Evolutionary conservation across 2,329 filamentous ascomycete species (phyloP).

Genomic region (Ophiognomonia clavigignenti-juglandacearum): DNA sequence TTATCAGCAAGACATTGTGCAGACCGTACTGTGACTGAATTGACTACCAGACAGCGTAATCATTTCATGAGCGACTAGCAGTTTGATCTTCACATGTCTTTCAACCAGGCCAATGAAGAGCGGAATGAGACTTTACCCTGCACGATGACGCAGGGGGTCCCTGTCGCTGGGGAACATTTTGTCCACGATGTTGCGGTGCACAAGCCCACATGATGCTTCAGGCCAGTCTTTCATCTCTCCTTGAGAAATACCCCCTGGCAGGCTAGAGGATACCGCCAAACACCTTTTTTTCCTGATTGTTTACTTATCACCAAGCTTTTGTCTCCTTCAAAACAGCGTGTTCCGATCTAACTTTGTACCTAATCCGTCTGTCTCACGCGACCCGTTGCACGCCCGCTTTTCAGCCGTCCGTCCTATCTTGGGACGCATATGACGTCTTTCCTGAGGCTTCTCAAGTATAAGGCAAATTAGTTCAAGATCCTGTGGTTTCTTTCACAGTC

Average conservation of each 20-base stretch:
- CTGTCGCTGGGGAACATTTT: too few species aligned
- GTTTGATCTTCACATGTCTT: constrained; percentile 14
- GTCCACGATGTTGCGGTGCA: too few species aligned
- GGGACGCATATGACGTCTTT: neutral
- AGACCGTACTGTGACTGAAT: too few species aligned
- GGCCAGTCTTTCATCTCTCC: too few species aligned
- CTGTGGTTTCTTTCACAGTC: neutral
- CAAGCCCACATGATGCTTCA: too few species aligned
- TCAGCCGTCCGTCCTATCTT: neutral
- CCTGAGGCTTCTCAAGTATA: too few species aligned
- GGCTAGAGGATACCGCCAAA: too few species aligned
- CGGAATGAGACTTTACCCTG: neutral
- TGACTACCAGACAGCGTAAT: neutral
- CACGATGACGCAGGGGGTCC: neutral
- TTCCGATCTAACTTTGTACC: neutral
- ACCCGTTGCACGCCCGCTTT: too few species aligned
- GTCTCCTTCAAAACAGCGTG: neutral
- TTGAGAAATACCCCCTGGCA: too few species aligned
- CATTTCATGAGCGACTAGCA: neutral
- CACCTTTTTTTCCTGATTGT: neutral
- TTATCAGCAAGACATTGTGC: too few species aligned
- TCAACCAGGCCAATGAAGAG: neutral
- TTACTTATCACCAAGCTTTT: neutral
- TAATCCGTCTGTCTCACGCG: neutral
- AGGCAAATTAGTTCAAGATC: too few species aligned